These are phyloP conservation scores for Penicillium sp. DNA, from an alignment of 2,329 filamentous ascomycete species.

Conservation along the genomic window DNA sequence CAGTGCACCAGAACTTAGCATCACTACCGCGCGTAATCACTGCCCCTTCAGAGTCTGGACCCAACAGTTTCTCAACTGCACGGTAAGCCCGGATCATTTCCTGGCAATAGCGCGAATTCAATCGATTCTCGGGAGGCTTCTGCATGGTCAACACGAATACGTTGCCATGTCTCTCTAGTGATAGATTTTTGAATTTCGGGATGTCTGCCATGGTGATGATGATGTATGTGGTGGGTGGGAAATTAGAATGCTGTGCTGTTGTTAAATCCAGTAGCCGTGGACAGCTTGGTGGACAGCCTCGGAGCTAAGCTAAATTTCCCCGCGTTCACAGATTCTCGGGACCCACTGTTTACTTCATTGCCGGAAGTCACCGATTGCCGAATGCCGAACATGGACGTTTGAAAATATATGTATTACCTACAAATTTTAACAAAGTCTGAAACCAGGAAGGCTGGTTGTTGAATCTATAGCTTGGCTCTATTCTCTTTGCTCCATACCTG, in stretches of 20 bases:
- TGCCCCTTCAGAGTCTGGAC: constrained; percentile 50
- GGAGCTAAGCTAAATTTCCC: constrained; percentile 2
- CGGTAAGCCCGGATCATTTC: constrained; percentile 53
- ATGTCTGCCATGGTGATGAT: constrained; percentile 22
- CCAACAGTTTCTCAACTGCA: constrained; percentile 48
- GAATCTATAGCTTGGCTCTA: constrained; percentile 14
- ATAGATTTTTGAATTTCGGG: constrained; percentile 42
- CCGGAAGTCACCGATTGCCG: constrained; percentile 20
- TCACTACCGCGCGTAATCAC: constrained; percentile 55
- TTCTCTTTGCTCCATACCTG: constrained; percentile 29
- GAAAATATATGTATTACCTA: no score
- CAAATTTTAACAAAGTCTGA: no score
- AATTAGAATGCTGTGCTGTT: neutral
- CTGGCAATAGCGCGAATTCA: constrained; percentile 52
- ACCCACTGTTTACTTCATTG: neutral
- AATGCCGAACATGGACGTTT: neutral
- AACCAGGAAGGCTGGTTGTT: neutral
- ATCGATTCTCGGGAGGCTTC: constrained; percentile 54
- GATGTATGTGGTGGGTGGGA: neutral
- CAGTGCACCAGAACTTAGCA: constrained; percentile 50
- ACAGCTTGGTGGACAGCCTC: neutral
- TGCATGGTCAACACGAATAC: constrained; percentile 54
- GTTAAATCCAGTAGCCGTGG: neutral
- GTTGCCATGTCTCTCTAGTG: constrained; percentile 47
- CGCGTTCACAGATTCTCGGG: constrained; percentile 11